Conservation (phyloP, 208 protist genomes). For the Leishmania braziliensis region DNA sequence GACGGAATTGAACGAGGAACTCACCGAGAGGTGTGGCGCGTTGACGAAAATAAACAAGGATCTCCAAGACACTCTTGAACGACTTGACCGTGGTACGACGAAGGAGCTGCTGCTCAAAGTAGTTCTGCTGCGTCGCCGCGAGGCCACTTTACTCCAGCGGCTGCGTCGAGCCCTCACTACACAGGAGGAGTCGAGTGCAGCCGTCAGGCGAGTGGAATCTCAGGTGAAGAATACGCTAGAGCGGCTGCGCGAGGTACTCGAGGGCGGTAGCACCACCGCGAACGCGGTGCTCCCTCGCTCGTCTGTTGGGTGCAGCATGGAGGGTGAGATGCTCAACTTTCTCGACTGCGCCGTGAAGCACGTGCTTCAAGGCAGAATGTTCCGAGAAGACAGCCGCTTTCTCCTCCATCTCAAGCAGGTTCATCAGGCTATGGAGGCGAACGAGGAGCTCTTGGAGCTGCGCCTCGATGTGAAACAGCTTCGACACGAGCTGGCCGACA, state of each 20-base stretch:
- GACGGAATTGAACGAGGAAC: conserved; percentile 60
- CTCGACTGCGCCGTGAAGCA: conserved; percentile 49
- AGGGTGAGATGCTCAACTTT: conserved; percentile 61
- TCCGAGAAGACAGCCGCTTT: conserved; percentile 78
- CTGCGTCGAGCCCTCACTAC: conserved; percentile 62
- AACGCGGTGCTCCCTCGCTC: conserved; percentile 78
- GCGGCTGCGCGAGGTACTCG: conserved; percentile 67
- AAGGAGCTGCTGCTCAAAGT: conserved; percentile 83
- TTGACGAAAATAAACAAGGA: conserved; percentile 64
- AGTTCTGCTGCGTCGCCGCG: conserved; percentile 78
- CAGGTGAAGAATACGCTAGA: conserved; percentile 65
- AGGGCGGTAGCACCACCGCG: conserved; percentile 48
- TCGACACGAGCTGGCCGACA: conserved; percentile 34
- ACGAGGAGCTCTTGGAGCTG: conserved; percentile 52
- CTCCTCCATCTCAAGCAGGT: conserved; percentile 67
- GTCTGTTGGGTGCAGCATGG: conserved; percentile 41
- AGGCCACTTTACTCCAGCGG: conserved; percentile 78
- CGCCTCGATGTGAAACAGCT: conserved; percentile 39
- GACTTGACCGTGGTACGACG: conserved; percentile 39
- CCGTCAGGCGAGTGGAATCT: conserved; percentile 41
- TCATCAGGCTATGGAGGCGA: conserved; percentile 58
- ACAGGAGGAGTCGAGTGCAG: conserved; percentile 49
- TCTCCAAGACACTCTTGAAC: conserved; percentile 40
- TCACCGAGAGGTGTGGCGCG: conserved; percentile 41
- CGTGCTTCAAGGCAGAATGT: conserved; percentile 63